Base-by-base conservation (phyloP, 1,284 basidiomycete genomes). In the Ustilago trichophora region DNA sequence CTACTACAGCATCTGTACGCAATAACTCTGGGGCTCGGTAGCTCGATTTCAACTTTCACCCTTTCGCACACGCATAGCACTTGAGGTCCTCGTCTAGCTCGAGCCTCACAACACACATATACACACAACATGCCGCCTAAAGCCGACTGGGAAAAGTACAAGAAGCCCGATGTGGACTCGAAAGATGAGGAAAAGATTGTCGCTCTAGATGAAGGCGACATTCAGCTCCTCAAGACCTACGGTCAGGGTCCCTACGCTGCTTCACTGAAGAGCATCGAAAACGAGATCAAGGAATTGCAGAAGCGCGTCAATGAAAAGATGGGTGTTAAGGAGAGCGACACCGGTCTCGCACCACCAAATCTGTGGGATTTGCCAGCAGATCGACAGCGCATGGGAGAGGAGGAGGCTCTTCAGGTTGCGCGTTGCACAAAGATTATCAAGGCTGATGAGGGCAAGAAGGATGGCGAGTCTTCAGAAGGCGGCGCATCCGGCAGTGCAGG, bases 171-270 rank as follows among this genome's bases (percentile, higher is more conserved):
- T 34, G 55, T 46, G 11, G 77, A 80, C 62, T 47, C 60, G 18
- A 75, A 78, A 51, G 73, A 78, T 29, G 72, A 80, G 15, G 78
- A 80, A 32, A 69, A 72, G 58, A 60, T 51, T 45, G 33, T 78
- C 90, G 95, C 91, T 45, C 88, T 99, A 67, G 96, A 98, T 81
- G 96, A 98, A 79, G 94, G 92, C 64, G 96, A 98, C 82, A 99
- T 99, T 56, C 95, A 98, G 83, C 95, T 99, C 64, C 87, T 99
- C 72, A 97, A 98, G 85, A 99, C 96, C 63, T 99, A 98, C 82
- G 95, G 96, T 44, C 95, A 98, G 90, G 96, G 96, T 58, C 94
- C 96, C 48, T 99, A 99, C 80, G 93, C 94, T 0, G 83, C 86
- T 29, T 87, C 89, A 72, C 85, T 98, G 54, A 97, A 95, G 86